These are phyloP conservation scores for Lizonia empirigonia DNA, from an alignment of 2,329 filamentous ascomycete species.

Conservation along the genomic window DNA sequence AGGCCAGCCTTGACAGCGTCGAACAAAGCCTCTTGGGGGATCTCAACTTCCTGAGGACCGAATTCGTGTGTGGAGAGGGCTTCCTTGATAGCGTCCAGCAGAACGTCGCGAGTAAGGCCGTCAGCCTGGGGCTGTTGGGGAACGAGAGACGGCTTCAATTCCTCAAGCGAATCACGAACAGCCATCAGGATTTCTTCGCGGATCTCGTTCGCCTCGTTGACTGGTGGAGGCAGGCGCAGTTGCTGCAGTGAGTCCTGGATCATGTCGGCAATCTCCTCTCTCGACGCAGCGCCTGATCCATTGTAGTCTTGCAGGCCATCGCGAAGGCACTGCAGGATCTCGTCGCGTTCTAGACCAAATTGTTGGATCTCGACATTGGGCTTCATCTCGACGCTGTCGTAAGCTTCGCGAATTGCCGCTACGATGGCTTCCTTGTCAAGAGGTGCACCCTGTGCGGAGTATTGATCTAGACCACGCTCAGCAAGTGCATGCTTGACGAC, in stretches of 20 bases:
- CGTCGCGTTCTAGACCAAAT: conserved; percentile 86
- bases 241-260: conserved; percentile 85
- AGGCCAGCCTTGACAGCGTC: conserved; percentile 63
- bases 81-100: conserved; percentile 64
- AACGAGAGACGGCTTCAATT: conserved; percentile 65
- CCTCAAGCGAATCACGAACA: conserved; percentile 84
- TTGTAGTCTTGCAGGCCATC: conserved; percentile 82
- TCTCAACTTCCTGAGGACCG: conserved; percentile 52
- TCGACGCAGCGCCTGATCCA: conserved; percentile 65
- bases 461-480: conserved; percentile 55
- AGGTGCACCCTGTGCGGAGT: conserved; percentile 51
- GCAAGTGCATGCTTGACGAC: conserved; percentile 76
- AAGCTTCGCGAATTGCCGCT: conserved; percentile 84
- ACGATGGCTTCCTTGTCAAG: conserved; percentile 80
- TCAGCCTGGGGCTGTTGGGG: conserved; percentile 50
- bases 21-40: conserved; percentile 60
- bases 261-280: conserved; percentile 83
- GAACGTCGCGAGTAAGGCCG: conserved; percentile 58
- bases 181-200: conserved; percentile 83
- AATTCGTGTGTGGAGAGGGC: conserved; percentile 58
- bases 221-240: conserved; percentile 74
- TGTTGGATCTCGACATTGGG: conserved; percentile 91
- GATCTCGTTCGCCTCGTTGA: conserved; percentile 71
- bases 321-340: conserved; percentile 83
- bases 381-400: conserved; percentile 80